Conservation (phyloP, 331 rosid genomes). For the Cydonia oblonga region DNA sequence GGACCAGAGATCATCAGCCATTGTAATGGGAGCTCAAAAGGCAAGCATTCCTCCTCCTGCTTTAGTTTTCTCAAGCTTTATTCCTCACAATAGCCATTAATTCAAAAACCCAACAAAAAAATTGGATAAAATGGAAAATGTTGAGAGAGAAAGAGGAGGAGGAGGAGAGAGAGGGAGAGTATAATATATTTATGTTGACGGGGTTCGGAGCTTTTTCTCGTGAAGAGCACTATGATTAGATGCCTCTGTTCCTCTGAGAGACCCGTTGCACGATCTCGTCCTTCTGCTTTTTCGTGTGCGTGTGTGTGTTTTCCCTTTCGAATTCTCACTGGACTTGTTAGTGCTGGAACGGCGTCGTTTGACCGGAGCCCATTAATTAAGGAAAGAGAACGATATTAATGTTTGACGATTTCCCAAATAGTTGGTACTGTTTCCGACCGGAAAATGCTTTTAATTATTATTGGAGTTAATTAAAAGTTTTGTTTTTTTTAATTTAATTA, state of each 20-base stretch:
- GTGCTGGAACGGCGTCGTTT: not conserved
- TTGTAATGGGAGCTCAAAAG: constrained; percentile 52
- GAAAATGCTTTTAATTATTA: not conserved
- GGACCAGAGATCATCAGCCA: constrained; percentile 75
- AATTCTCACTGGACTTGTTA: not conserved
- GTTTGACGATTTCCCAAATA: constrained; percentile 6
- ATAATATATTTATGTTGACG: constrained; percentile 8
- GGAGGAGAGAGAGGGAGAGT: constrained; percentile 4
- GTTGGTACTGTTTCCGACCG: not conserved
- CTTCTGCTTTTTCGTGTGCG: not conserved
- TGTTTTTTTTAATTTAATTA: too few relatives aligned
- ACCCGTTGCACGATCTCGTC: constrained; percentile 12
- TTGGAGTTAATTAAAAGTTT: not conserved
- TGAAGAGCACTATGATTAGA: constrained; percentile 34
- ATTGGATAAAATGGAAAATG: too few relatives aligned
- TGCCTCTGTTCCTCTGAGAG: constrained; percentile 10
- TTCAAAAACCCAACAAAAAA: constrained; percentile 9
- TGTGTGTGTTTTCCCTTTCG: not conserved
- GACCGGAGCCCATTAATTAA: not conserved
- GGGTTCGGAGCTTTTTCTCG: constrained; percentile 20
- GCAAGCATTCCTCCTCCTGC: constrained; percentile 40
- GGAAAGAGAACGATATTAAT: not conserved
- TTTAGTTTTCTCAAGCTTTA: not conserved
- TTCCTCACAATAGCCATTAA: constrained; percentile 9
- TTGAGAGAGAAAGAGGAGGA: too few relatives aligned